Percentiles rank a stretch among this genome's conserved stretches.
phyloP scores from a whole-genome alignment of 768 basidiomycete species.

The Suillus cothurnatus region DNA sequence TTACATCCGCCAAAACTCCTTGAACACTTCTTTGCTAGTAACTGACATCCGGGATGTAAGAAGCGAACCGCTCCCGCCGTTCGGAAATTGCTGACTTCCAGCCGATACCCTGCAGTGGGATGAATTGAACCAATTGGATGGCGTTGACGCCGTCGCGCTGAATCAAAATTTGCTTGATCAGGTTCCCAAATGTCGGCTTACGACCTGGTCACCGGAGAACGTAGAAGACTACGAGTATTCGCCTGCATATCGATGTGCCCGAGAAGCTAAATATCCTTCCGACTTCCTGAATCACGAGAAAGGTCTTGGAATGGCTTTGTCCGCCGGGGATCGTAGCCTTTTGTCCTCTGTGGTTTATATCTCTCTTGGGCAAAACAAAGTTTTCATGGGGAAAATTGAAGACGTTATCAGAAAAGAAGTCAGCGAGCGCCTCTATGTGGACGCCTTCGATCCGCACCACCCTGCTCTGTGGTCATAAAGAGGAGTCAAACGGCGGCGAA shows the following conservation, averaged over 20 bases:
- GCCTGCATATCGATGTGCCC: slow-evolving; percentile 36
- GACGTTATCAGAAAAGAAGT: slow-evolving; percentile 37
- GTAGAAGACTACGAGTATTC: slow-evolving; percentile 18
- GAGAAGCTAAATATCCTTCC: slow-evolving; percentile 43
- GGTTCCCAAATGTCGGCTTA: slow-evolving; percentile 31
- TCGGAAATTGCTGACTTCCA: slow-evolving; percentile 8
- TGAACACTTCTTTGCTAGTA: slow-evolving; percentile 45
- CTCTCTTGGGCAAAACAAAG: slow-evolving; percentile 35
- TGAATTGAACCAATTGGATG: slow-evolving; percentile 44
- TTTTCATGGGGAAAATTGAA: slow-evolving; percentile 44
- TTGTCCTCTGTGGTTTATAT: slow-evolving; percentile 36
- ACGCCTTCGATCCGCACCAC: slow-evolving; percentile 21
- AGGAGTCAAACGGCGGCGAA: background rate
- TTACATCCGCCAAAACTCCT: slow-evolving; percentile 43
- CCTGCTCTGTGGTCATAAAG: slow-evolving; percentile 10
- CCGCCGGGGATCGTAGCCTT: slow-evolving; percentile 38
- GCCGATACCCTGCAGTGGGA: slow-evolving; percentile 33
- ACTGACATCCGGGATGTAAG: slow-evolving; percentile 45
- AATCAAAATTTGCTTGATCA: slow-evolving; percentile 41
- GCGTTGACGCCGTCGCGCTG: slow-evolving; percentile 47
- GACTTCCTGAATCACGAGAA: slow-evolving; percentile 31
- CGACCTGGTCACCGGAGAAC: slow-evolving; percentile 28
- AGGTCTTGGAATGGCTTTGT: slow-evolving; percentile 36
- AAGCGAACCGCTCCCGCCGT: background rate
- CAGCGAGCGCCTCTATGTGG: slow-evolving; percentile 31